A percentile compares a stretch with the other conserved stretches of the same genome.
Conservation (phyloP, 257 asterid genomes). For the Solanum ahanhuiri region DNA sequence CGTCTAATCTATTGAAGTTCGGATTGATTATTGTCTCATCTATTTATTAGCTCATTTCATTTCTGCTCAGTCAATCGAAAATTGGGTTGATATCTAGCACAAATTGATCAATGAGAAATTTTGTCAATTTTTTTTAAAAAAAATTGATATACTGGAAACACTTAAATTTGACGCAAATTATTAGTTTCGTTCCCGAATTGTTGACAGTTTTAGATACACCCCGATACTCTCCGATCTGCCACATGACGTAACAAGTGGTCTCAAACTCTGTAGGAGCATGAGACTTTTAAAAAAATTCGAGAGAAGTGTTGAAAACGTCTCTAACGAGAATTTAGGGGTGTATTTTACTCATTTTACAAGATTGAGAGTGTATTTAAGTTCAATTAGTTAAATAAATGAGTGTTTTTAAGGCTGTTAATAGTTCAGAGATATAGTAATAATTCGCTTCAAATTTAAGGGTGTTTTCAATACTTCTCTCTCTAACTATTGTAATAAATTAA, state of each 20-base stretch:
- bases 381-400: not conserved
- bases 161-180: accelerated
- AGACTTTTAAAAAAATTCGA: not conserved
- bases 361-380: not conserved
- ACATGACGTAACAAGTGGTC: not conserved
- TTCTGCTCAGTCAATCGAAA: not conserved
- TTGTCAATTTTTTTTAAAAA: not conserved
- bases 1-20: not conserved
- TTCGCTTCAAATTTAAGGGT: no score
- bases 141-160: not conserved
- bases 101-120: not conserved
- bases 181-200: no score
- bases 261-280: not conserved
- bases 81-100: not conserved
- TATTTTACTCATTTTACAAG: not conserved
- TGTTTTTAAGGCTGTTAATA: no score
- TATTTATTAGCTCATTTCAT: not conserved
- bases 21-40: not conserved
- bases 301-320: not conserved
- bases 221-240: no score
- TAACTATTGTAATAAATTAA: no score
- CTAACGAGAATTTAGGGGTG: not conserved
- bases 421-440: no score
- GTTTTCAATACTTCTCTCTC: no score
- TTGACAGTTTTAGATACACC: no score